Conservation (phyloP, 768 basidiomycete genomes). For the Pleurotus eryngii region DNA sequence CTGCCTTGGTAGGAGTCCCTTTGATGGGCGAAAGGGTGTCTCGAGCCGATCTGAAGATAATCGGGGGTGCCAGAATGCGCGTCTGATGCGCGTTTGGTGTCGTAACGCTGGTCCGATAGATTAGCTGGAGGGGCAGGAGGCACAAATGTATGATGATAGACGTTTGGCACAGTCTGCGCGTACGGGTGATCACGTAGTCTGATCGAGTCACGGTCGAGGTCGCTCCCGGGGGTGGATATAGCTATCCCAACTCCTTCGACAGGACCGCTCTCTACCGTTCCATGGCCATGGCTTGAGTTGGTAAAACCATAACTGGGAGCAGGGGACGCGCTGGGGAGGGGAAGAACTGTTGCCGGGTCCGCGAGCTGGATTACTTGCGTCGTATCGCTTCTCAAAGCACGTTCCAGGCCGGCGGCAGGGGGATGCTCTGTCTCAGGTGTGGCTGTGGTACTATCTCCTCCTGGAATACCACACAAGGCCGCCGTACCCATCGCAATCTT, state of each 20-base stretch:
- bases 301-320: conserved; percentile 18
- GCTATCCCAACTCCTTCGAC: conserved; percentile 30
- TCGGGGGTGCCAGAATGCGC: conserved; percentile 14
- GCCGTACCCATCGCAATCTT: conserved; percentile 35
- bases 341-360: conserved; percentile 36
- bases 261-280: neutral
- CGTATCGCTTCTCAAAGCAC: conserved; percentile 33
- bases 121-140: conserved; percentile 7
- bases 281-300: conserved; percentile 5
- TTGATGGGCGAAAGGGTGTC: conserved; percentile 44
- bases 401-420: conserved; percentile 28
- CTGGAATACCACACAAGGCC: conserved; percentile 22
- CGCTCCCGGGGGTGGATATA: conserved; percentile 28
- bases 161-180: conserved; percentile 38
- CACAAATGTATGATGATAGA: conserved; percentile 15
- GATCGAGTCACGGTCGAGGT: conserved; percentile 27
- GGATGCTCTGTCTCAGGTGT: conserved; percentile 11
- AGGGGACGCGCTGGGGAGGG: neutral
- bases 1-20: conserved; percentile 32
- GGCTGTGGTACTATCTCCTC: conserved; percentile 6
- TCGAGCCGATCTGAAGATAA: conserved; percentile 34
- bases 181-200: conserved; percentile 45
- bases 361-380: conserved; percentile 40
- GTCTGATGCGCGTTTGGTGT: neutral
- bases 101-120: conserved; percentile 8